Evolutionary conservation across 371 early-diverging fungal species (phyloP), one percentile per base, ranked within the genome.

Genomic region (Syncephalis plumigaleata): DNA sequence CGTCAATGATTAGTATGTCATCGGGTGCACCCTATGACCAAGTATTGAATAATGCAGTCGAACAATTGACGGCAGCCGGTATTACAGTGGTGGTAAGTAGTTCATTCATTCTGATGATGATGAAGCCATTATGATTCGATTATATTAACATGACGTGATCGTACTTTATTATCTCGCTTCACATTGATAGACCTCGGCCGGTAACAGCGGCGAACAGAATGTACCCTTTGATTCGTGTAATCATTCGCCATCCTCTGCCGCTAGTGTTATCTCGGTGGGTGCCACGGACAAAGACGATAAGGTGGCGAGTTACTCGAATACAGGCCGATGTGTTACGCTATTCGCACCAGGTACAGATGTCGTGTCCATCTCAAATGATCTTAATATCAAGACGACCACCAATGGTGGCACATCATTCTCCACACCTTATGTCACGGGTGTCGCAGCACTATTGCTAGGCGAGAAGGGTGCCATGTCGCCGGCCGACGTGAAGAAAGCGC

Each of bases 331-430:
- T 51, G 80, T 85, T 17, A 60, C 74, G 48, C 48, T 75, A 5
- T 75, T 67, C 48, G 77, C 75, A 9, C 81, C 81, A 20, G 82
- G 79, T 5, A 68, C 63, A 42, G 51, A 54, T 24, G 59, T 61
- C 15, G 71, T 70, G 9, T 63, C 64, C 42, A 60, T 71, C 1
- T 25, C 51, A 25, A 46, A 46, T 20, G 9, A 47, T 47, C 49
- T 51, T n/a, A 68, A 57, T 31, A 50, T 48, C 7, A 49, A 68
- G 49, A 66, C 64, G 7, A 67, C 76, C 31, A 71, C 66, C 22
- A 71, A 75, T 40, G 75, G 77, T 21, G 87, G 87, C 16, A 87
- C 87, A 20, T 78, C 79, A 25, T 84, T 86, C 80, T 84, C 88
- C 17, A 63, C 77, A 13, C 88, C 88, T 3, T 82, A 84, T 56